Percentiles rank a stretch among this genome's conserved stretches.
Evolutionary conservation across 2,329 filamentous ascomycete genomes (phyloP).

Genomic region (Aspergillus chevalieri): DNA sequence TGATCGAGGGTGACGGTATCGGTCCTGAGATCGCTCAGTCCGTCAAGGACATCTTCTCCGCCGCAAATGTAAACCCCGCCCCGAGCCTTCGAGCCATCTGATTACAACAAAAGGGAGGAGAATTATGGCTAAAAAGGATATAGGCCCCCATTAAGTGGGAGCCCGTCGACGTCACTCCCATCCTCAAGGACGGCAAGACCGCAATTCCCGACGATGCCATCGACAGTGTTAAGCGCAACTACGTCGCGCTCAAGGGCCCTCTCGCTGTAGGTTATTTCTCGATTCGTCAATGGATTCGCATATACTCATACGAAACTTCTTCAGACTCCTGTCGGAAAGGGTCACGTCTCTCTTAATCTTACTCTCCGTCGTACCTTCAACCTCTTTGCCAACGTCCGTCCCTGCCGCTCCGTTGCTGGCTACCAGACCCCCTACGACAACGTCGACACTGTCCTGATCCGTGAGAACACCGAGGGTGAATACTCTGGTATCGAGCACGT

Average conservation of each 20-base stretch:
- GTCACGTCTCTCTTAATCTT: constrained; percentile 97
- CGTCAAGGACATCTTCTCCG: constrained; percentile 97
- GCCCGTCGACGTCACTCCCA: constrained; percentile 89
- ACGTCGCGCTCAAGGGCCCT: constrained; percentile 95
- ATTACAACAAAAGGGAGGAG: constrained; percentile 2
- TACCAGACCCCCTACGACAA: constrained; percentile 98
- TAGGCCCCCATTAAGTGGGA: constrained; percentile 94
- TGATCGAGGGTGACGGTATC: constrained; percentile 99
- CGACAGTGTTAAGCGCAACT: constrained; percentile 87
- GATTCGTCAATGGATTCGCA: neutral
- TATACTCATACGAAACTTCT: constrained; percentile 21
- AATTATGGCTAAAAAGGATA: constrained; percentile 24
- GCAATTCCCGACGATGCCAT: constrained; percentile 91
- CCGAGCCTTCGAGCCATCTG: neutral
- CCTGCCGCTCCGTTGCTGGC: constrained; percentile 91
- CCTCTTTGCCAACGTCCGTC: constrained; percentile 98
- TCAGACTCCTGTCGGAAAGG: constrained; percentile 92
- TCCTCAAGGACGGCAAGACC: constrained; percentile 90
- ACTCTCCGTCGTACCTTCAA: constrained; percentile 99
- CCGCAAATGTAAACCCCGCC: constrained; percentile 64
- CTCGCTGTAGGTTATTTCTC: constrained; percentile 65
- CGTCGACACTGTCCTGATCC: constrained; percentile 94
- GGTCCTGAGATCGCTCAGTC: constrained; percentile 96
- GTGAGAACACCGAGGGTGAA: constrained; percentile 99
- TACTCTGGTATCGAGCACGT: constrained; percentile 99